Percentiles rank a stretch among this genome's conserved stretches.
phyloP scores from a whole-genome alignment of 2,329 filamentous ascomycete species.

The Fusarium sp. region DNA sequence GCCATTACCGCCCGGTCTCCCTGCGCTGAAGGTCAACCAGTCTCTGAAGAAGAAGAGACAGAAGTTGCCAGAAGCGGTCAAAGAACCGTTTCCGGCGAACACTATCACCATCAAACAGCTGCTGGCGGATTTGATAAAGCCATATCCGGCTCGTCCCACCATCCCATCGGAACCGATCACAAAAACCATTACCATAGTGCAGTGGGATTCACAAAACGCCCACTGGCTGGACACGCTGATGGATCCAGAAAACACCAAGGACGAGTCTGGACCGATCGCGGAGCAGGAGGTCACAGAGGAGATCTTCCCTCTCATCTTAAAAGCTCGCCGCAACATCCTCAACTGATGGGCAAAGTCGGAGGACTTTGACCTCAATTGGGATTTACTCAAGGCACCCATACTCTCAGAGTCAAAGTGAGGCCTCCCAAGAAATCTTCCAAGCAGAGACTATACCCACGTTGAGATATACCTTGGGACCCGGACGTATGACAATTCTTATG shows the following conservation, averaged over 20 bases:
- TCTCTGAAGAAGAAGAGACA: not conserved
- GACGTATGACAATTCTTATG: no score
- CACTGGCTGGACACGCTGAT: not conserved
- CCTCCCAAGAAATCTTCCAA: no score
- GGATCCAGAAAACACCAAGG: not conserved
- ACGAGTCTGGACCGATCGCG: not conserved
- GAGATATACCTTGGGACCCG: no score
- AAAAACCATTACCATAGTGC: accelerated
- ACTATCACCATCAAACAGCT: accelerated
- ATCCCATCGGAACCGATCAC: accelerated
- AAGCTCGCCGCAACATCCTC: not conserved
- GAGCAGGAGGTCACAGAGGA: not conserved
- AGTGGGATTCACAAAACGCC: not conserved
- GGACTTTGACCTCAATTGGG: accelerated
- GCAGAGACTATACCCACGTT: no score
- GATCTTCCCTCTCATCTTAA: not conserved
- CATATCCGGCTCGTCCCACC: not conserved
- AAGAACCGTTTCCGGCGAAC: accelerated
- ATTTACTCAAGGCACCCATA: not conserved
- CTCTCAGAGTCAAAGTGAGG: no score
- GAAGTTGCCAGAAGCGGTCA: accelerated
- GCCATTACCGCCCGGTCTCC: accelerated
- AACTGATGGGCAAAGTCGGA: not conserved
- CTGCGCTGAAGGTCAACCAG: not conserved
- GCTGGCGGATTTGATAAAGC: accelerated